phyloP scores from a whole-genome alignment of 2,329 filamentous ascomycete genomes.

The Clarireedia sp. region DNA sequence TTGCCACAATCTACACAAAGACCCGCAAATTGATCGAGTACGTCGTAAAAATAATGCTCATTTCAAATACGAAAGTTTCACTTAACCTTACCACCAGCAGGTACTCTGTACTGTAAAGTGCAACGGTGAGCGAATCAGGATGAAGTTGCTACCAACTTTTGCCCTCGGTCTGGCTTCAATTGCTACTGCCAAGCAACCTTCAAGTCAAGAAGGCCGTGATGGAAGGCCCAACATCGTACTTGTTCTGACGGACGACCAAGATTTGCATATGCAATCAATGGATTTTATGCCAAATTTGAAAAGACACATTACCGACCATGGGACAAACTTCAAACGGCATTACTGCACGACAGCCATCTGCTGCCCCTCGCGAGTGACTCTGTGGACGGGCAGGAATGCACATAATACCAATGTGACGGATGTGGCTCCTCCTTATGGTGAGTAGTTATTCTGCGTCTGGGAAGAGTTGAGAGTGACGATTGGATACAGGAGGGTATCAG shows the following conservation, averaged over 20 bases:
- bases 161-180: conserved; percentile 12
- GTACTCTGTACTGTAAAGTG: too few species aligned
- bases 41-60: neutral
- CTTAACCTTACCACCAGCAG: neutral
- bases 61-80: neutral
- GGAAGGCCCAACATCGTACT: conserved; percentile 50
- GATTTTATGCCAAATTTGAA: conserved; percentile 48
- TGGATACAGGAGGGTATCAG: conserved; percentile 44
- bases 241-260: conserved; percentile 58
- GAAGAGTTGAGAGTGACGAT: conserved; percentile 26
- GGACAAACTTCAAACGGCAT: conserved; percentile 48
- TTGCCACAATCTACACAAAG: neutral
- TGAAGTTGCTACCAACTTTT: neutral
- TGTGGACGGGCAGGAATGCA: conserved; percentile 53
- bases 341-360: conserved; percentile 55
- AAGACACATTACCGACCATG: conserved; percentile 46
- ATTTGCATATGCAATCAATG: conserved; percentile 50
- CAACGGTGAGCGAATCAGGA: neutral
- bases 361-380: conserved; percentile 52
- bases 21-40: neutral
- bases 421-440: conserved; percentile 41
- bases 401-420: conserved; percentile 57
- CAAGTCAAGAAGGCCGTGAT: conserved; percentile 9
- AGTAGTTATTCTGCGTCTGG: conserved; percentile 3
- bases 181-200: conserved; percentile 11